phyloP scores from a whole-genome alignment of 1,139 yeast genomes.

The Zygoascus meyerae region DNA sequence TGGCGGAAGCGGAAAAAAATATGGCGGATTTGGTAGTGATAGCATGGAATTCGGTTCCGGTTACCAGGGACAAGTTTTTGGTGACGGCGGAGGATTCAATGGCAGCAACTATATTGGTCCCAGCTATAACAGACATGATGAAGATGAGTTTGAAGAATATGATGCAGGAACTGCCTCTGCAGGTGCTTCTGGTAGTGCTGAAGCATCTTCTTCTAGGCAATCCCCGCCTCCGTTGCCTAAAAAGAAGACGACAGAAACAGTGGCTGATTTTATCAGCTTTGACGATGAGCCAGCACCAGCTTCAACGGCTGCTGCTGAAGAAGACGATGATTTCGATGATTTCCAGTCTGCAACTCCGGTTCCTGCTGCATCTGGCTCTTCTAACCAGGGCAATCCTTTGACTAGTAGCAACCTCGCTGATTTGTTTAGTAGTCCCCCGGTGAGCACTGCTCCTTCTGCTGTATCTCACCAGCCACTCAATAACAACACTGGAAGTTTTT shows the following conservation, averaged over 20 bases:
- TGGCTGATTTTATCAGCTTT: slow-evolving; percentile 23
- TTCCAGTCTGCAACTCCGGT: slow-evolving; percentile 68
- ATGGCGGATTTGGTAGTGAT: slow-evolving; percentile 39
- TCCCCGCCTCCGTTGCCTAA: slow-evolving; percentile 11
- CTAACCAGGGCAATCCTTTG: slow-evolving; percentile 14
- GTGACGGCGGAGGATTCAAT: slow-evolving; percentile 74
- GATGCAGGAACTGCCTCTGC: slow-evolving; percentile 35
- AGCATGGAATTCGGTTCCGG: slow-evolving; percentile 29
- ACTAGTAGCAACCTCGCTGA: slow-evolving; percentile 21
- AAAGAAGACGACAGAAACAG: slow-evolving; percentile 14
- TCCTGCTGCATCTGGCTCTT: slow-evolving; percentile 26
- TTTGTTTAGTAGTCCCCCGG: slow-evolving; percentile 21
- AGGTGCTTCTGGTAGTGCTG: slow-evolving; percentile 1
- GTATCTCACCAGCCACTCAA: slow-evolving; percentile 13
- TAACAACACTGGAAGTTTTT: slow-evolving; percentile 21
- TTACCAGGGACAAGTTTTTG: slow-evolving; percentile 53
- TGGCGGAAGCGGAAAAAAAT: slow-evolving; percentile 32
- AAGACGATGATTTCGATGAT: slow-evolving; percentile 86
- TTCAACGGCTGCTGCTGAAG: slow-evolving; percentile 24
- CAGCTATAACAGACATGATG: slow-evolving; percentile 28
- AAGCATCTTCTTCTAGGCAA: slow-evolving; percentile 9
- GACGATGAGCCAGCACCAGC: slow-evolving; percentile 20
- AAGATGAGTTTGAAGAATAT: slow-evolving; percentile 45
- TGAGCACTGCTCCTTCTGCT: slow-evolving; percentile 20
- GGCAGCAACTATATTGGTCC: slow-evolving; percentile 34